These are phyloP conservation scores for Coniochaeta hoffmannii DNA, from an alignment of 2,329 filamentous ascomycete species.

Conservation along the genomic window DNA sequence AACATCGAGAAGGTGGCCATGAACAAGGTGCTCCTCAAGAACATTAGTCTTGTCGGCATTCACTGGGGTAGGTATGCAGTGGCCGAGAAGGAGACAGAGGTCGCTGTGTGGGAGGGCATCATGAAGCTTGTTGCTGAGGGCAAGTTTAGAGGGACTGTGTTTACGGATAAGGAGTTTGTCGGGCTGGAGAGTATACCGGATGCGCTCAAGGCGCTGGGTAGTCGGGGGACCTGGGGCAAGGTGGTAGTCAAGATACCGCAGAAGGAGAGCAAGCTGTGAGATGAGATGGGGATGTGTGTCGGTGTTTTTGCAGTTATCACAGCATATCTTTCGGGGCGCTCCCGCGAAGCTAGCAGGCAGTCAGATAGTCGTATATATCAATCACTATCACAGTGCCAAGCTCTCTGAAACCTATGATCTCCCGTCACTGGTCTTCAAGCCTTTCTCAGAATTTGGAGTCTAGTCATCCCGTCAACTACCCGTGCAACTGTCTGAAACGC, in stretches of 20 bases:
- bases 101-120: slow-evolving; percentile 74
- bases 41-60: slow-evolving; percentile 81
- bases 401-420: not conserved
- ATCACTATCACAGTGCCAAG: not conserved
- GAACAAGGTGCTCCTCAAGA: slow-evolving; percentile 90
- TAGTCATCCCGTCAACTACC: not conserved
- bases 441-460: not conserved
- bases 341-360: not conserved
- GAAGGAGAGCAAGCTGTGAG: slow-evolving; percentile 48
- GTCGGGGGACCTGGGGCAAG: slow-evolving; percentile 88
- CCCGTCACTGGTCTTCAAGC: not conserved
- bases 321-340: not conserved
- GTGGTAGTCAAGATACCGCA: slow-evolving; percentile 83
- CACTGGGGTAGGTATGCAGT: slow-evolving; percentile 84
- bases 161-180: slow-evolving; percentile 72
- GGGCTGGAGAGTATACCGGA: slow-evolving; percentile 73
- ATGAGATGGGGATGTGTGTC: not conserved
- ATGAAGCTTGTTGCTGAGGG: slow-evolving; percentile 69
- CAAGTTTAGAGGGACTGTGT: slow-evolving; percentile 77
- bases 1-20: slow-evolving; percentile 85
- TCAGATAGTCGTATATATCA: not conserved
- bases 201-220: slow-evolving; percentile 70
- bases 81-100: slow-evolving; percentile 63
- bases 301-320: not conserved
- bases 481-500: not conserved